These are phyloP conservation scores for Endoconidiophora laricicola DNA, from an alignment of 2,329 filamentous ascomycete genomes.

Conservation along the genomic window DNA sequence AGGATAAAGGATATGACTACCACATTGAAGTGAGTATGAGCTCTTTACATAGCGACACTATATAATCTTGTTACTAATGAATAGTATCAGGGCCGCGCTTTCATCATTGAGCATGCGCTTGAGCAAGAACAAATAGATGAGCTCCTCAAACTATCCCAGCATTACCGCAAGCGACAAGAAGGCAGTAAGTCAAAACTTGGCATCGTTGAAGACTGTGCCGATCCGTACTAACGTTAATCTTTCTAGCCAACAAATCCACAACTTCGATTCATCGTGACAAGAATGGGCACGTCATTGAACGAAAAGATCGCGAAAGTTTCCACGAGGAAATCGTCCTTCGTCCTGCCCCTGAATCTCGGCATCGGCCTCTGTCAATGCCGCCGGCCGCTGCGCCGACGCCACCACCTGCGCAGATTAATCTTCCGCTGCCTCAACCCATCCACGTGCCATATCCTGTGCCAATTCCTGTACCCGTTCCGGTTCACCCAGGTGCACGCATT, in stretches of 20 bases:
- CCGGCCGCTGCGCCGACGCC: slow-evolving; percentile 1
- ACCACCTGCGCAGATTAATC: not conserved
- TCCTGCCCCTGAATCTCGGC: not conserved
- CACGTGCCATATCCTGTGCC: slow-evolving; percentile 8
- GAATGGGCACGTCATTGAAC: slow-evolving; percentile 10
- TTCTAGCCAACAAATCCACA: not conserved
- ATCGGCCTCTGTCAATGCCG: slow-evolving; percentile 3
- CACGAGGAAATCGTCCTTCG: slow-evolving; percentile 11
- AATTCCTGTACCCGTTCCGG: not conserved
- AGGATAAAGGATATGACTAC: slow-evolving; percentile 73
- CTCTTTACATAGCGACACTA: not conserved
- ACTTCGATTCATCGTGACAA: slow-evolving; percentile 5
- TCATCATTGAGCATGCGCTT: slow-evolving; percentile 69
- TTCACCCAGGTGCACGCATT: slow-evolving; percentile 7
- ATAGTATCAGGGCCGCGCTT: slow-evolving; percentile 50
- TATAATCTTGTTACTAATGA: slow-evolving; percentile 7
- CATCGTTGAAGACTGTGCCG: no score
- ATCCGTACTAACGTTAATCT: not conserved
- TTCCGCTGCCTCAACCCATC: not conserved
- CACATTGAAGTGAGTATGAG: slow-evolving; percentile 55
- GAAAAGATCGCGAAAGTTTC: slow-evolving; percentile 9
- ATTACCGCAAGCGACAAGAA: slow-evolving; percentile 44
- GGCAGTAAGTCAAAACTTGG: not conserved
- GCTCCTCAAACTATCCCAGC: slow-evolving; percentile 65
- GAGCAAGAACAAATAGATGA: slow-evolving; percentile 86